phyloP scores from a whole-genome alignment of 2,329 filamentous ascomycete species.

The Albophoma yamanashiensis region DNA sequence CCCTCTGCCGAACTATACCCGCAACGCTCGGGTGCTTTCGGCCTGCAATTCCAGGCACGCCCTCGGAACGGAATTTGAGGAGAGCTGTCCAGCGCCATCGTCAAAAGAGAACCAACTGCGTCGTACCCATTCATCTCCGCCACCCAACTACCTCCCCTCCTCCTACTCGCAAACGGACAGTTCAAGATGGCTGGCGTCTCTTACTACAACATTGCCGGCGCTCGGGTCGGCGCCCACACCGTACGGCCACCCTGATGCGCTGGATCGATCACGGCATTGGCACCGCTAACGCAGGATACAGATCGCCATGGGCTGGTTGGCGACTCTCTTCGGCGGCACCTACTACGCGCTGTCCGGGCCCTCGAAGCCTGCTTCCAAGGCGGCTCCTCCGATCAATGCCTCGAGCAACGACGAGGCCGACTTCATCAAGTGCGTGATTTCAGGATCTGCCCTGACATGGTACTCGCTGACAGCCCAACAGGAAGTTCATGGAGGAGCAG shows the following conservation, averaged over 20 bases:
- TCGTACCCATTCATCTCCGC: constrained; percentile 18
- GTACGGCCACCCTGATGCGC: constrained; percentile 28
- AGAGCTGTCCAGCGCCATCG: not conserved
- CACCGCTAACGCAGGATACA: constrained; percentile 13
- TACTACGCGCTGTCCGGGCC: constrained; percentile 33
- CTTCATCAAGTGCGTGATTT: constrained; percentile 50
- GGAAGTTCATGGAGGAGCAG: constrained; percentile 29
- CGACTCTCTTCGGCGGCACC: constrained; percentile 36
- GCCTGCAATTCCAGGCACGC: constrained; percentile 23
- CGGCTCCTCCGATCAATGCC: constrained; percentile 50
- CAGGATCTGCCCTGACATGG: constrained; percentile 2
- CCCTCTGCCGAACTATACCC: constrained; percentile 18
- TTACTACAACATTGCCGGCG: constrained; percentile 45
- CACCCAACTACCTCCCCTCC: constrained; percentile 16
- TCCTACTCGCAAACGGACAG: constrained; percentile 9
- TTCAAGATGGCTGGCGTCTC: constrained; percentile 27
- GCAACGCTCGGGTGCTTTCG: constrained; percentile 5
- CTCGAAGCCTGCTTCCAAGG: constrained; percentile 31
- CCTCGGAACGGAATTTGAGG: constrained; percentile 12
- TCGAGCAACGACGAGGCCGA: constrained; percentile 51
- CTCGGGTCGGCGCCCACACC: constrained; percentile 50
- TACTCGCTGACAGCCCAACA: constrained; percentile 15
- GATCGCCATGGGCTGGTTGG: constrained; percentile 49
- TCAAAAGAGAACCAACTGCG: constrained; percentile 11
- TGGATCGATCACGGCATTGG: not conserved